Evolutionary conservation across 2,329 filamentous ascomycete species (phyloP).

Genomic region (Diplodia intermedia): DNA sequence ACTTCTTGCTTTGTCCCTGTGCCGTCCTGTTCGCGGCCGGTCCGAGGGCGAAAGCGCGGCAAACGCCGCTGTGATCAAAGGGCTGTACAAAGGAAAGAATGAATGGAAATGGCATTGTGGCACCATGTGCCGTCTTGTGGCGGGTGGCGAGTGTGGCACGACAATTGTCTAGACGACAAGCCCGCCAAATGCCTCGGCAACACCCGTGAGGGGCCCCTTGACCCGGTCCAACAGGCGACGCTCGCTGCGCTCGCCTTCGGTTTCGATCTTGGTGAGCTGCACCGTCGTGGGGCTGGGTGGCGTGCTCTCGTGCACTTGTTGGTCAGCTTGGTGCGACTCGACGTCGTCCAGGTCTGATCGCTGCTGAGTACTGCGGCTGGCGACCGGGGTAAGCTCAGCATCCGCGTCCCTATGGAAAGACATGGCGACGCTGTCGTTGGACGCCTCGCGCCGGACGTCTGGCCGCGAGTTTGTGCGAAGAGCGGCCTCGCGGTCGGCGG

Average conservation of each 20-base stretch:
- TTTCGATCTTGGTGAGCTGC: constrained; percentile 30
- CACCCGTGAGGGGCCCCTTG: constrained; percentile 30
- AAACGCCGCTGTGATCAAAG: neutral
- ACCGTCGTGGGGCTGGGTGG: constrained; percentile 10
- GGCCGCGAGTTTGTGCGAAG: constrained; percentile 11
- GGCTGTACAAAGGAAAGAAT: constrained; percentile 19
- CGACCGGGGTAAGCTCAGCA: constrained; percentile 28
- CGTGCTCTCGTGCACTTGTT: constrained; percentile 13
- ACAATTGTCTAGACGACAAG: constrained; percentile 18
- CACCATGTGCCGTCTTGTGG: constrained; percentile 1
- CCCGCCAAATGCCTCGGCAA: constrained; percentile 32
- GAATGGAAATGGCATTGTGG: neutral
- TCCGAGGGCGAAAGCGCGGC: neutral
- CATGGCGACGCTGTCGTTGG: constrained; percentile 17
- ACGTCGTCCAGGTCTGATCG: constrained; percentile 16
- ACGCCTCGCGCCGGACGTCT: constrained; percentile 19
- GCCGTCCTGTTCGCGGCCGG: constrained; percentile 2
- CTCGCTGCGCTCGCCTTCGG: constrained; percentile 26
- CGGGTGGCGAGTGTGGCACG: constrained; percentile 15
- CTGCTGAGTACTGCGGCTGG: constrained; percentile 30
- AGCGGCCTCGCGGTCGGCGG: constrained; percentile 17
- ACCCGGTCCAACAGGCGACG: constrained; percentile 24
- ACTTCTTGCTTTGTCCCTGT: neutral
- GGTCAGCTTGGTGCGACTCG: constrained; percentile 21
- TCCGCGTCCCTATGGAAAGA: constrained; percentile 30